Conservation (phyloP, 306 rosid species). For the Benincasa hispida region DNA sequence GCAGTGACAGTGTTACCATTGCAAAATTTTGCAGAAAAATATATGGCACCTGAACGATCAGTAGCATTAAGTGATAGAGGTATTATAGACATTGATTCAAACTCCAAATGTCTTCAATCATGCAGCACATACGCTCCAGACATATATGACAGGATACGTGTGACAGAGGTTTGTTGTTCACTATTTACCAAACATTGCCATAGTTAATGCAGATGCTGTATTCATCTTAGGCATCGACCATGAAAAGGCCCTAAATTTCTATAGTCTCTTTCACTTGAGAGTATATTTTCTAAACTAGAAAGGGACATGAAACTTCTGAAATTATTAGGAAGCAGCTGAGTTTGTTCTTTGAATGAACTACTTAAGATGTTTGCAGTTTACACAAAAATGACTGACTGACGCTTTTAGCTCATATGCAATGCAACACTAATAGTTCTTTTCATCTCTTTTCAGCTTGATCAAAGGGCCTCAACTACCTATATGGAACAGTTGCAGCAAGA, state of each 20-base stretch:
- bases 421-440: not conserved
- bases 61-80: conserved; percentile 23
- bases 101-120: conserved; percentile 44
- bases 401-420: not conserved
- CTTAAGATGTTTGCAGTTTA: not conserved
- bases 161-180: conserved; percentile 57
- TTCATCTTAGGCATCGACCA: not conserved
- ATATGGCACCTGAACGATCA: conserved; percentile 23
- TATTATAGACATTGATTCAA: conserved; percentile 54
- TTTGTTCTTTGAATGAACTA: not conserved
- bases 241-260: too few species aligned
- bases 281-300: not conserved
- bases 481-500: conserved; percentile 65
- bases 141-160: conserved; percentile 41
- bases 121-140: conserved; percentile 78
- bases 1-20: conserved; percentile 10
- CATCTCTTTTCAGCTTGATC: conserved; percentile 39
- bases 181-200: not conserved
- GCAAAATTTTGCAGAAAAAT: conserved; percentile 37
- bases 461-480: conserved; percentile 40
- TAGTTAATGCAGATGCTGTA: not conserved
- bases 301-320: not conserved
- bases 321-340: not conserved
- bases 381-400: not conserved
- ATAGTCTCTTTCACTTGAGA: not conserved